Evolutionary conservation across 1,139 yeast species (phyloP).

Genomic region (Suzukiozyma palmioleophila): DNA sequence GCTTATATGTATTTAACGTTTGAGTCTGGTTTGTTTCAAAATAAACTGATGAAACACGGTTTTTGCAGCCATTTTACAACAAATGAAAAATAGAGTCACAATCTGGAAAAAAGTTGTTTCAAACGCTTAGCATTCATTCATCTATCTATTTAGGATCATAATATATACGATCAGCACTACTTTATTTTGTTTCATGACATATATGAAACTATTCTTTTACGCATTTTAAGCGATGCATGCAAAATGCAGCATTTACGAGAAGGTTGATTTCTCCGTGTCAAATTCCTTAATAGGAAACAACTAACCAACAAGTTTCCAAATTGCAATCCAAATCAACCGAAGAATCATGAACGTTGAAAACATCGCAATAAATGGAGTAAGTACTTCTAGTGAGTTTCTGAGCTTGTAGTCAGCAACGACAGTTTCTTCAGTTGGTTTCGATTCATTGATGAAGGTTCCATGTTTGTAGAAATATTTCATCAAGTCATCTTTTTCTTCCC

Average conservation of each 20-base stretch:
- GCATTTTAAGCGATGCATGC: too few species aligned
- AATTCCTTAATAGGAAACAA: too few species aligned
- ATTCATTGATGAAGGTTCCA: constrained; percentile 47
- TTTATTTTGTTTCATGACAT: too few species aligned
- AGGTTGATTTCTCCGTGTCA: too few species aligned
- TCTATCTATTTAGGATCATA: too few species aligned
- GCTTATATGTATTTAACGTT: neutral
- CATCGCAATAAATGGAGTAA: constrained; percentile 16
- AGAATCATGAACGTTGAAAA: constrained; percentile 13
- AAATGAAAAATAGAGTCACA: too few species aligned
- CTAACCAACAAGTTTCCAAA: neutral
- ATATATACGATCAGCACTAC: too few species aligned
- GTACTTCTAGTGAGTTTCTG: constrained; percentile 17
- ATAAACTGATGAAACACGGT: neutral
- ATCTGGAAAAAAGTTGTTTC: too few species aligned
- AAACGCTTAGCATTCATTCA: too few species aligned
- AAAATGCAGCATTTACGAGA: too few species aligned
- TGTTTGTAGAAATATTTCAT: constrained; percentile 55
- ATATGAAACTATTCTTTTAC: too few species aligned
- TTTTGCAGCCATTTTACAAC: too few species aligned
- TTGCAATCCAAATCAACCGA: constrained; percentile 9
- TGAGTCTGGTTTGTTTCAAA: neutral
- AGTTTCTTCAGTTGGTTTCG: constrained; percentile 14
- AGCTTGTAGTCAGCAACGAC: constrained; percentile 29
- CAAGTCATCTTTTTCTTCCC: constrained; percentile 74